Evolutionary conservation across 192 early-diverging fungal species (phyloP).

Genomic region (Allomyces javanicus): DNA sequence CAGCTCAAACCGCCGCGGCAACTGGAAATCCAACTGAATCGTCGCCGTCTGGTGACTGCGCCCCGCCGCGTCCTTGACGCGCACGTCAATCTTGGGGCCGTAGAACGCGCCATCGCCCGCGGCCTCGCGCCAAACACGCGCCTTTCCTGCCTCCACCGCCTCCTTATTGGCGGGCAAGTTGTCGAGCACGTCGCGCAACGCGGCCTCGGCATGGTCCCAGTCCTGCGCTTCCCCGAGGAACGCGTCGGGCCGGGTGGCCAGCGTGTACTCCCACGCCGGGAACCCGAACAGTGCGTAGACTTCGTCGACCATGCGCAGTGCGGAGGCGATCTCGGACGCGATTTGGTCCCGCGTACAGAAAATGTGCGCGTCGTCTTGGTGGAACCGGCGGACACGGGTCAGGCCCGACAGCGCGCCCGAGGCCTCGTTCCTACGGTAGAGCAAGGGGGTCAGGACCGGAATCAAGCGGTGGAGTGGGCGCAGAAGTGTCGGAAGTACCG

Average conservation of each 20-base stretch:
- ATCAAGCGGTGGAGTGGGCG: no score
- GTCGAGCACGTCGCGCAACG: conserved; percentile 48
- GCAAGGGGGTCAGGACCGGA: no score
- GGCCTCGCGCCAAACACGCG: conserved; percentile 39
- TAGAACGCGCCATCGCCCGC: conserved; percentile 88
- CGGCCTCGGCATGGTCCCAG: conserved; percentile 62
- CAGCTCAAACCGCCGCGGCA: conserved; percentile 65
- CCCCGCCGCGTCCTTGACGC: conserved; percentile 58
- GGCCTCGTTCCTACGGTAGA: conserved; percentile 44
- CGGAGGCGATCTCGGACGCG: conserved; percentile 50
- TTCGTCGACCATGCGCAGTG: conserved; percentile 52
- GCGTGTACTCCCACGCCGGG: conserved; percentile 46
- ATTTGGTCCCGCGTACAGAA: conserved; percentile 75
- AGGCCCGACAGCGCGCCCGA: conserved; percentile 85
- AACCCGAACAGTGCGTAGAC: conserved; percentile 68
- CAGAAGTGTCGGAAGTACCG: conserved; percentile 28
- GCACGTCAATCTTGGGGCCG: conserved; percentile 88
- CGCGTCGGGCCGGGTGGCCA: conserved; percentile 63
- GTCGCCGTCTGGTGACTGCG: conserved; percentile 83
- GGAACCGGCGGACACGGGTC: conserved; percentile 94
- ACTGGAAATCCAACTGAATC: conserved; percentile 87
- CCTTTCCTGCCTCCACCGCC: neutral
- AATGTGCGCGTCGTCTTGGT: conserved; percentile 98
- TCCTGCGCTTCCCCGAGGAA: conserved; percentile 51
- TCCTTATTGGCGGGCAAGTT: conserved; percentile 41